These are phyloP conservation scores for Torulaspora quercuum DNA, from an alignment of 805 yeast genomes.

Conservation along the genomic window DNA sequence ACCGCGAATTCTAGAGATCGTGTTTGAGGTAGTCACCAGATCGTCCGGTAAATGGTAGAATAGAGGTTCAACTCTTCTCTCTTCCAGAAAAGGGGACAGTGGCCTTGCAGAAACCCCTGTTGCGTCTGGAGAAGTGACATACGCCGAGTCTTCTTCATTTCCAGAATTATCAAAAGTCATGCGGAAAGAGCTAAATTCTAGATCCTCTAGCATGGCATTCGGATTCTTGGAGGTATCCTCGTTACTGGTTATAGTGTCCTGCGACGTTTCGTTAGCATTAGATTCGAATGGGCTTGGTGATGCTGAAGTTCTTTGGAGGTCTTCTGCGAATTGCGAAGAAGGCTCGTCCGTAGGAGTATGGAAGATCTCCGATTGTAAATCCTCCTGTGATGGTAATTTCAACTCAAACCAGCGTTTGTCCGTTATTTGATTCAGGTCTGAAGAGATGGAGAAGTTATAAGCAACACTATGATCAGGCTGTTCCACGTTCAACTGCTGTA, in stretches of 20 bases:
- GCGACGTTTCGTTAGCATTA: constrained; percentile 13
- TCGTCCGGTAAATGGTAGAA: constrained; percentile 16
- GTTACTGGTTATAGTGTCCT: constrained; percentile 7
- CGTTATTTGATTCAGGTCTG: constrained; percentile 16
- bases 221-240: constrained; percentile 2
- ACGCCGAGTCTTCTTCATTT: constrained; percentile 12
- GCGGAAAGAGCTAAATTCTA: constrained; percentile 35
- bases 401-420: constrained; percentile 25
- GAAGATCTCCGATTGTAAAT: constrained; percentile 14
- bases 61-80: constrained; percentile 13
- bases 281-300: constrained; percentile 10
- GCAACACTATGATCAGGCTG: constrained; percentile 12
- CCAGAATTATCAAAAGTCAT: constrained; percentile 30
- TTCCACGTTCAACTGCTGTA: constrained; percentile 7
- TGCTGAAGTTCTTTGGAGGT: constrained; percentile 6
- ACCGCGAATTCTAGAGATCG: too few species aligned
- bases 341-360: constrained; percentile 16
- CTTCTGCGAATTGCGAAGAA: constrained; percentile 7
- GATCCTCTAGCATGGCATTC: constrained; percentile 24
- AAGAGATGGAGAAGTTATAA: constrained; percentile 21
- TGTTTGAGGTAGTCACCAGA: constrained; percentile 5
- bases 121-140: not conserved
- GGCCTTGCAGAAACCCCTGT: not conserved
- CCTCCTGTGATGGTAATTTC: constrained; percentile 28
- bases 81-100: not conserved